Base-by-base conservation (phyloP, 768 basidiomycete genomes). In the Phanerodontia chrysosporium region DNA sequence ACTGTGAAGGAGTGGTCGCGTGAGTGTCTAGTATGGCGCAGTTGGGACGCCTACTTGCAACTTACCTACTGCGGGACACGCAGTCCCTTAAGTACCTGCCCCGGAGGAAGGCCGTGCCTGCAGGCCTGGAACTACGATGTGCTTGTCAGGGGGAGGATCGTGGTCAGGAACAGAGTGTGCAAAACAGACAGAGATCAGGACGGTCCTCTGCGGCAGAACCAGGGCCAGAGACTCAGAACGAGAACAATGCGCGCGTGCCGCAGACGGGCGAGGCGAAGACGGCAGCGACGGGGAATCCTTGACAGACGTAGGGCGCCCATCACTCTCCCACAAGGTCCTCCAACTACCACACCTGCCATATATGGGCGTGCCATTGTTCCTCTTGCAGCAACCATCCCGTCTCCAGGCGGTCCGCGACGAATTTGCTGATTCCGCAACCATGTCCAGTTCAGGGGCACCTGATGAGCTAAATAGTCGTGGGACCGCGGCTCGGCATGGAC, bases 261-360 rank as follows among this genome's bases (percentile, higher is more conserved):
- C 24, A 39, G 53, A 16, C 29, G 45, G 32, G 32, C 32, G 21
- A 22, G 29, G 21, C 7, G 30, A 49, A 18, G 10, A 32, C 14
- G 25, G 44, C 42, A 29, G 46, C 56, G 45, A 25, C 55, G 46
- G 45, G 28, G 25, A 57, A 48, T 48, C 28, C 56, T 35, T 16
- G 56, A 30, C 29, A 24, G 30, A 46, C 30, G 51, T 5, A 30
- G 35, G 29, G 21, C 29, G 46, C 49, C 55, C 42, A 61, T 57
- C 55, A 55, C 9, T 51, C 28, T 51, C 49, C 49, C 58, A 49
- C 46, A 49, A 51, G 49, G 30, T 36, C 32, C 35, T 22, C 46
- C 57, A 59, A 58, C 57, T 58, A 62, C 58, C 57, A 62, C 61
- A 56, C 53, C 52, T 62, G 42, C 61, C 61, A 30, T 54, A 49